These are phyloP conservation scores for Amesomyces nigricolor DNA, from an alignment of 2,329 filamentous ascomycete species.

Conservation along the genomic window DNA sequence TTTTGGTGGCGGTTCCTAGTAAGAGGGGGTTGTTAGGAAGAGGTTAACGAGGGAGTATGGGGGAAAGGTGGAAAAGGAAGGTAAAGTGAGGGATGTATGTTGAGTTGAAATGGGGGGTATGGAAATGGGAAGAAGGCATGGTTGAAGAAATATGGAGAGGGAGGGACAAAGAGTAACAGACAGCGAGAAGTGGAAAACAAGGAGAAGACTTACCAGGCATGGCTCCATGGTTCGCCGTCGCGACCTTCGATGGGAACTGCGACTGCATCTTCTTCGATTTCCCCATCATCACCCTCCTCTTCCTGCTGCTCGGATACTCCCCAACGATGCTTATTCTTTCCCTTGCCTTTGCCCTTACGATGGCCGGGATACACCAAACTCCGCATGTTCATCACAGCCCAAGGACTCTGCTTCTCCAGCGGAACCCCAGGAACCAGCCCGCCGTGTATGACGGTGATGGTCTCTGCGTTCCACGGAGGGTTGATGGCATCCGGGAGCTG, in stretches of 20 bases:
- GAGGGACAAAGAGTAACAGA: no score
- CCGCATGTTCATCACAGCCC: constrained; percentile 88
- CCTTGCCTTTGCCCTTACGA: neutral
- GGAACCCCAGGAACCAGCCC: constrained; percentile 73
- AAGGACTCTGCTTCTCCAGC: constrained; percentile 66
- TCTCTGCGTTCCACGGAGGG: constrained; percentile 29
- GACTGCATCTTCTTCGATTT: constrained; percentile 16
- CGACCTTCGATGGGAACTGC: constrained; percentile 38
- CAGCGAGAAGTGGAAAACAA: neutral
- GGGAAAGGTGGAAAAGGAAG: no score
- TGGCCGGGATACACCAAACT: constrained; percentile 55
- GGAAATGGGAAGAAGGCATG: constrained; percentile 18
- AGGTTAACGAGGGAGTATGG: no score
- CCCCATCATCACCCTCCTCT: constrained; percentile 7
- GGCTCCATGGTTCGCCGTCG: constrained; percentile 61
- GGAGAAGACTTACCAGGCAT: constrained; percentile 42
- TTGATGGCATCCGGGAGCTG: constrained; percentile 43
- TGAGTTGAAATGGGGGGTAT: constrained; percentile 35
- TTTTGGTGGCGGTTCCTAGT: constrained; percentile 46
- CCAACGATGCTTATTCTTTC: constrained; percentile 16
- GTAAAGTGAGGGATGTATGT: neutral
- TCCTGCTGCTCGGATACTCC: constrained; percentile 20
- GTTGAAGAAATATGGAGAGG: neutral
- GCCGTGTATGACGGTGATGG: constrained; percentile 74
- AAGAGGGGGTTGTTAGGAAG: no score